Evolutionary conservation across 805 yeast species (phyloP).

Genomic region (Suhomyces sp.): DNA sequence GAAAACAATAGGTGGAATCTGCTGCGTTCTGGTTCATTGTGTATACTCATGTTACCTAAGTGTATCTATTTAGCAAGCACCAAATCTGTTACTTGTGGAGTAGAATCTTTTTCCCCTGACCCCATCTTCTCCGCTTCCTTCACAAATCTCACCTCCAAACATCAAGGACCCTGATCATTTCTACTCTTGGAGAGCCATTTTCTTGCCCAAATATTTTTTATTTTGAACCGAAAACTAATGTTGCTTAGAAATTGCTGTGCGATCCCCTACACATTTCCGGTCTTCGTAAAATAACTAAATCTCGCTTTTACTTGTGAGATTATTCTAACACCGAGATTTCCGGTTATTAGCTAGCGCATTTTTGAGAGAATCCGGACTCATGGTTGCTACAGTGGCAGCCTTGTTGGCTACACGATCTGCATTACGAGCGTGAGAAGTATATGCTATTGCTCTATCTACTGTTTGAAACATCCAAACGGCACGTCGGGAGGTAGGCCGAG

Average conservation of each 20-base stretch:
- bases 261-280: not conserved
- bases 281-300: not conserved
- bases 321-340: slow-evolving; percentile 5
- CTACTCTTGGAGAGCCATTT: not conserved
- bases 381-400: not conserved
- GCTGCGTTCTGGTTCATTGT: not conserved
- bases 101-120: not conserved
- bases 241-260: not conserved
- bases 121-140: not conserved
- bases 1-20: not conserved
- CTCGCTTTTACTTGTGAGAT: not conserved
- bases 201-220: not conserved
- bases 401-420: slow-evolving; percentile 6
- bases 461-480: slow-evolving; percentile 8
- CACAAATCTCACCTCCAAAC: not conserved
- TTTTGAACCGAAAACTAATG: not conserved
- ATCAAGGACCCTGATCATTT: not conserved
- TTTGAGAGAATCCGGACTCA: not conserved
- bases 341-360: not conserved
- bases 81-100: not conserved
- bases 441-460: not conserved
- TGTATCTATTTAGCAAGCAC: not conserved
- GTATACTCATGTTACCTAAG: not conserved
- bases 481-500: not conserved
- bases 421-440: not conserved